phyloP scores from a whole-genome alignment of 2,329 filamentous ascomycete genomes.

The Hymenoscyphus linearis region DNA sequence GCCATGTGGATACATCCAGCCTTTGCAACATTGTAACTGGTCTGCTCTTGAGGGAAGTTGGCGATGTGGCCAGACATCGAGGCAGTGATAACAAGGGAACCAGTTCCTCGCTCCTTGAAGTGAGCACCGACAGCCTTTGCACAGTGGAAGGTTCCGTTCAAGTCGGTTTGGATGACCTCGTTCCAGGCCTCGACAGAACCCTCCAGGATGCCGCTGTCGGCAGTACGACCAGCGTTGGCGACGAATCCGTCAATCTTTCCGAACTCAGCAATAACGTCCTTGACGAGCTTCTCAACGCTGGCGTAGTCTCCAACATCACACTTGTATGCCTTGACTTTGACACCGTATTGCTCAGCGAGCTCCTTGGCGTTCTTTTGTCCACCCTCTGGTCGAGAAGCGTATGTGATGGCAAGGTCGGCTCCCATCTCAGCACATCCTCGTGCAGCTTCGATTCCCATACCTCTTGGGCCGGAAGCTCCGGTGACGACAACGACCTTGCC shows the following conservation, averaged over 20 bases:
- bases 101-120: slow-evolving; percentile 60
- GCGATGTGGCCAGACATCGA: slow-evolving; percentile 53
- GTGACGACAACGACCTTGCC: slow-evolving; percentile 59
- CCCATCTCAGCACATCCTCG: slow-evolving; percentile 61
- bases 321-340: slow-evolving; percentile 66
- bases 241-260: slow-evolving; percentile 63
- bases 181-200: slow-evolving; percentile 63
- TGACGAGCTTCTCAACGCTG: slow-evolving; percentile 45
- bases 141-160: slow-evolving; percentile 61
- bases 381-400: slow-evolving; percentile 54
- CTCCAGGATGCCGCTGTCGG: slow-evolving; percentile 63
- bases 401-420: slow-evolving; percentile 62
- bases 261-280: slow-evolving; percentile 59
- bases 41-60: slow-evolving; percentile 59
- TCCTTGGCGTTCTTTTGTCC: slow-evolving; percentile 63
- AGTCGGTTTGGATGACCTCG: slow-evolving; percentile 58
- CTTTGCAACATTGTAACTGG: slow-evolving; percentile 61
- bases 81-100: slow-evolving; percentile 62
- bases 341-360: slow-evolving; percentile 52
- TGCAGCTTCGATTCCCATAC: slow-evolving; percentile 63
- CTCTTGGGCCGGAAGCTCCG: slow-evolving; percentile 58
- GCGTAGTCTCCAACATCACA: slow-evolving; percentile 53
- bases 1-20: slow-evolving; percentile 43
- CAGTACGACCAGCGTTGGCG: slow-evolving; percentile 66
- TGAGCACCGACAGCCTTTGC: slow-evolving; percentile 62